These are phyloP conservation scores for Botrytis galanthina DNA, from an alignment of 2,329 filamentous ascomycete species.

Conservation along the genomic window DNA sequence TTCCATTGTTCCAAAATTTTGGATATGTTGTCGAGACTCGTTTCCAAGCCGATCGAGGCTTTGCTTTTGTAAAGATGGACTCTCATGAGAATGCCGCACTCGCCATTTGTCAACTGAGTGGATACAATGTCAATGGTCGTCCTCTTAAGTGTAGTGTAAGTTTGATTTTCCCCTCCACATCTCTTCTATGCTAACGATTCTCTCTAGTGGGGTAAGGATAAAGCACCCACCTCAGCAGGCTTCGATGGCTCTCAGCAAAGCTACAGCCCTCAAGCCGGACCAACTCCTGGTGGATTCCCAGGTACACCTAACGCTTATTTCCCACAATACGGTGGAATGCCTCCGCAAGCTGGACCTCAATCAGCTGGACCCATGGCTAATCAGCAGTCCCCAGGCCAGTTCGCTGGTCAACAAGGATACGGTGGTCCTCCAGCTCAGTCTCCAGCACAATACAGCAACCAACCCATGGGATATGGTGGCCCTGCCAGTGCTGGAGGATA, in stretches of 20 bases:
- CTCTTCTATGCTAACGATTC: conserved; percentile 38
- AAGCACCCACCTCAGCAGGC: conserved; percentile 74
- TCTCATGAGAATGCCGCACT: conserved; percentile 96
- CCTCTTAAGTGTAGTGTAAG: conserved; percentile 98
- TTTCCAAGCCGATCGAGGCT: conserved; percentile 96
- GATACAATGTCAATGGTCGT: conserved; percentile 95
- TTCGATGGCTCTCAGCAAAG: conserved; percentile 75
- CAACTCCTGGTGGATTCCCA: conserved; percentile 67
- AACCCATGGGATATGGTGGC: conserved; percentile 70
- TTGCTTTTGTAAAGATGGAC: conserved; percentile 99
- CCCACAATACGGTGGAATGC: conserved; percentile 82
- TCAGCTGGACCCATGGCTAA: conserved; percentile 41
- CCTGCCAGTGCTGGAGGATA: conserved; percentile 79
- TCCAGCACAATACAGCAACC: conserved; percentile 60
- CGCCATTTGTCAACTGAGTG: conserved; percentile 96
- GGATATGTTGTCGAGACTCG: conserved; percentile 96
- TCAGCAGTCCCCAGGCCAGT: conserved; percentile 45
- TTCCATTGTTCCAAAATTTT: conserved; percentile 98
- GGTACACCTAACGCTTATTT: conserved; percentile 81
- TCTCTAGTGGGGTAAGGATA: conserved; percentile 94
- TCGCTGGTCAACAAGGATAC: conserved; percentile 67
- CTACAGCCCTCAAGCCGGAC: conserved; percentile 71
- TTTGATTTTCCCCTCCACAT: conserved; percentile 35
- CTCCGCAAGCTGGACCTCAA: conserved; percentile 39
- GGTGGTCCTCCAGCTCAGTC: conserved; percentile 60